These are phyloP conservation scores for Epicoccum nigrum DNA, from an alignment of 2,329 filamentous ascomycete species.

Conservation along the genomic window DNA sequence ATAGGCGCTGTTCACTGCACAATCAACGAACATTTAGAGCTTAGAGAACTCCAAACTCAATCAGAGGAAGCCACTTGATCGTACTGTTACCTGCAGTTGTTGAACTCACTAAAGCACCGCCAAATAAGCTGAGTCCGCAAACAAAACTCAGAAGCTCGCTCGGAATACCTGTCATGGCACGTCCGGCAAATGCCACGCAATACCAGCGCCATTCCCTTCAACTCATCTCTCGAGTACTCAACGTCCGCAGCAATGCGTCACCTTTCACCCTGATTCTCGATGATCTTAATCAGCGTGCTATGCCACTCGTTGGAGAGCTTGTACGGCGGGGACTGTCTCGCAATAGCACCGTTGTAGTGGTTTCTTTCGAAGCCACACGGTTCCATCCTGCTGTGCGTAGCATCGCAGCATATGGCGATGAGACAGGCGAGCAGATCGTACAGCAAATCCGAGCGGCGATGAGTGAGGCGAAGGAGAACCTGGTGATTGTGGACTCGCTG, in stretches of 20 bases:
- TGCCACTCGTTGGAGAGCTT: constrained; percentile 74
- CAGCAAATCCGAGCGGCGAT: constrained; percentile 27
- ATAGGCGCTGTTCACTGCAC: too few relatives aligned
- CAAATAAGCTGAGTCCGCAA: constrained; percentile 25
- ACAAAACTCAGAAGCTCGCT: constrained; percentile 17
- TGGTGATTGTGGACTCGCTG: constrained; percentile 82
- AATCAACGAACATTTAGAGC: too few relatives aligned
- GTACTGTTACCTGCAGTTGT: too few relatives aligned
- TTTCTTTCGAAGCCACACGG: constrained; percentile 77
- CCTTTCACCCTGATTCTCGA: constrained; percentile 88
- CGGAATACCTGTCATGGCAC: constrained; percentile 25
- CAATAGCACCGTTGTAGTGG: constrained; percentile 71
- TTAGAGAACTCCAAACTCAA: too few relatives aligned
- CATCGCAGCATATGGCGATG: constrained; percentile 66
- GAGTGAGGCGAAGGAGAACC: constrained; percentile 39
- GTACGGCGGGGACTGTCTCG: constrained; percentile 65
- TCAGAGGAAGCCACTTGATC: too few relatives aligned
- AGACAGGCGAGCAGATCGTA: constrained; percentile 62
- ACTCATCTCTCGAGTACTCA: constrained; percentile 81
- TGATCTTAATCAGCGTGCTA: constrained; percentile 79
- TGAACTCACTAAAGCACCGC: too few relatives aligned
- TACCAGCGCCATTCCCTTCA: constrained; percentile 83
- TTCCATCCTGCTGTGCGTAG: constrained; percentile 70
- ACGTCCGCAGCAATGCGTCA: constrained; percentile 77
- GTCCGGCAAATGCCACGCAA: constrained; percentile 54